phyloP scores from a whole-genome alignment of 768 basidiomycete genomes.

The Rhodotorula graminis region DNA sequence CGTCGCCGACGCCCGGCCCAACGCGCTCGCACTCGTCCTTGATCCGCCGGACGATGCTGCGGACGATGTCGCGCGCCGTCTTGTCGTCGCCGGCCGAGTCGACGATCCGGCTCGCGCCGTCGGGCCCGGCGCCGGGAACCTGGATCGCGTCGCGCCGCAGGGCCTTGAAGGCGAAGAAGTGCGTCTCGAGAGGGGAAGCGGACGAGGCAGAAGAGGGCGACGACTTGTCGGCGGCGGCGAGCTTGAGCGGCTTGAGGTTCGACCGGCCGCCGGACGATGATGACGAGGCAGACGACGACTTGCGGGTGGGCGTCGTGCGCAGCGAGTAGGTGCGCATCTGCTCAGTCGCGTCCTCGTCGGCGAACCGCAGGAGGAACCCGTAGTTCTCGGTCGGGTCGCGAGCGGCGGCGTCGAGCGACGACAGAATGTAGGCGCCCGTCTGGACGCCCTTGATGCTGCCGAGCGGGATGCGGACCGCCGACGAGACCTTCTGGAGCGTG shows the following conservation, averaged over 20 bases:
- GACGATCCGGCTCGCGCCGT: conserved; percentile 15
- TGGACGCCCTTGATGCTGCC: conserved; percentile 69
- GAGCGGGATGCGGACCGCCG: conserved; percentile 83
- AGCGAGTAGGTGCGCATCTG: conserved; percentile 80
- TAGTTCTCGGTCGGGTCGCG: conserved; percentile 74
- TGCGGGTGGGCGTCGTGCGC: conserved; percentile 54
- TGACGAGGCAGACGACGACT: neutral
- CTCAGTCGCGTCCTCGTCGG: conserved; percentile 64
- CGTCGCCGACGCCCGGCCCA: conserved; percentile 14
- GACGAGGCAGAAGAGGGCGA: neutral
- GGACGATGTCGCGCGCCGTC: conserved; percentile 22
- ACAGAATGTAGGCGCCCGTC: conserved; percentile 92
- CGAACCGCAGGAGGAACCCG: conserved; percentile 80
- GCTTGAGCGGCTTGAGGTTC: conserved; percentile 15
- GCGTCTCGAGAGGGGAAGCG: neutral
- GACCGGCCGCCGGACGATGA: neutral
- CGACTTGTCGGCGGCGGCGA: neutral
- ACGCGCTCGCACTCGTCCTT: conserved; percentile 18
- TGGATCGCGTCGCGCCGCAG: conserved; percentile 26
- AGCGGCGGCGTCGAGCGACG: conserved; percentile 84
- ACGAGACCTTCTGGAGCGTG: conserved; percentile 56
- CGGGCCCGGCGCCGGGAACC: neutral
- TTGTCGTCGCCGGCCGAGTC: neutral
- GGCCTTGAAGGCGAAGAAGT: conserved; percentile 35
- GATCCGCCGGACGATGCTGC: conserved; percentile 10